These are phyloP conservation scores for Scheffersomyces lignosus DNA, from an alignment of 805 yeast species.

Conservation along the genomic window DNA sequence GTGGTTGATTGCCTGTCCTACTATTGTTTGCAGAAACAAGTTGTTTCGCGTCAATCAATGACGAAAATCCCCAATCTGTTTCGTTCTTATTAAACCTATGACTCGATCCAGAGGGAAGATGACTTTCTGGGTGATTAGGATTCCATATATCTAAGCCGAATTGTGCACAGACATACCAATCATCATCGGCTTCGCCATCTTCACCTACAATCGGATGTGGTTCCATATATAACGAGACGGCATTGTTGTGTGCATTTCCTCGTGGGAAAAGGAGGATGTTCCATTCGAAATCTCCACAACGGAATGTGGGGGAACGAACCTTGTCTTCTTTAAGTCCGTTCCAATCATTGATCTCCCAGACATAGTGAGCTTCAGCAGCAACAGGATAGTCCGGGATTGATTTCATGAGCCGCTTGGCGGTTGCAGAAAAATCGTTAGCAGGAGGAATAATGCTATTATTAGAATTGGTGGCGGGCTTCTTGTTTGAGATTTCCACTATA, in stretches of 20 bases:
- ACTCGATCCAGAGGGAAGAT: slow-evolving; percentile 60
- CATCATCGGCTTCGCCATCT: slow-evolving; percentile 32
- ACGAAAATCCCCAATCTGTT: slow-evolving; percentile 95
- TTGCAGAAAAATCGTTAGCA: slow-evolving; percentile 31
- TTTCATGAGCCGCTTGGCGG: slow-evolving; percentile 34
- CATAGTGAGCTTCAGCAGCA: slow-evolving; percentile 31
- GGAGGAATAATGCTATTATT: slow-evolving; percentile 11
- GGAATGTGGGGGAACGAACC: slow-evolving; percentile 49
- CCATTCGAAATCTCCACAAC: slow-evolving; percentile 66
- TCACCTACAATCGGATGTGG: slow-evolving; percentile 52
- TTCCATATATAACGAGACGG: slow-evolving; percentile 75
- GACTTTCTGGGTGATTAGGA: slow-evolving; percentile 66
- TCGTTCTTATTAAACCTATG: slow-evolving; percentile 77
- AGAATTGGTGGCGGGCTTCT: slow-evolving; percentile 8
- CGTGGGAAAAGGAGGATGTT: slow-evolving; percentile 74
- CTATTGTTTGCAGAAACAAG: slow-evolving; percentile 35
- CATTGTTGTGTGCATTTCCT: slow-evolving; percentile 58
- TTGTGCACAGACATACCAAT: slow-evolving; percentile 91
- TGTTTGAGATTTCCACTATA: slow-evolving; percentile 6
- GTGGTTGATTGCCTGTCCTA: slow-evolving; percentile 18
- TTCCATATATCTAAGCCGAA: slow-evolving; percentile 84
- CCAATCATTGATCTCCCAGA: slow-evolving; percentile 58
- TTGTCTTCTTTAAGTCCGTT: slow-evolving; percentile 37
- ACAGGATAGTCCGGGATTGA: slow-evolving; percentile 42
- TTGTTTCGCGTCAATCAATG: slow-evolving; percentile 59